Evolutionary conservation across 192 early-diverging fungal species (phyloP), one percentile per base, ranked within the genome.

Genomic region (Podochytrium sp.): DNA sequence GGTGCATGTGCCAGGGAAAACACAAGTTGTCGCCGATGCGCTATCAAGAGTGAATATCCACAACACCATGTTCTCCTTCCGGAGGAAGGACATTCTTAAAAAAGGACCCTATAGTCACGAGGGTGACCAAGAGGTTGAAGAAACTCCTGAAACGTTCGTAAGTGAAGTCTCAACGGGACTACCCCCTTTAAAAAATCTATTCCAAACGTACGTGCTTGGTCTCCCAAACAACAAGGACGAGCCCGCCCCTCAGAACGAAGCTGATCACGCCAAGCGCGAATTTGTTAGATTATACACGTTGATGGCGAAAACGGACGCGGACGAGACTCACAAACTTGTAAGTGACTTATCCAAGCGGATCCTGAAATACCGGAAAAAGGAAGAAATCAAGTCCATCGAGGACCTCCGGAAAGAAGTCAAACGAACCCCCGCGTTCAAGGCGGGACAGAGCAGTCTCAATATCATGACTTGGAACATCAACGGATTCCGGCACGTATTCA

Each of bases 1-100:
- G 7, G n/a, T 57, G 10, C 52, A 71, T 37, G 68, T 58, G 18
- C 34, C 68, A 32, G 68, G 49, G 6, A 53, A 57, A 57, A 55
- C 12, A 4, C 27, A 55, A 27, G 51, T 71, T 57, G 51, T 23
- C 27, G 27, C 55, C 0, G 53, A 71, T 38, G 7, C 37, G 12
- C 14, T 71, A 37, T 58, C 55, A 33, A 53, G 55, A 57, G 27
- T 71, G 27, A 6, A 27, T 37, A 20, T n/a, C 12, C 16, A 71
- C 20, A 47, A 47, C 43, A 47, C 43, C 7, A 20, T 7, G 20
- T 18, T 58, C 0, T 29, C 18, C 14, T 20, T 29, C 3, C 70
- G n/a, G 35, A 35, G 53, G 23, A 52, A 47, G 4, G 42, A 35
- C 16, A 42, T 10, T 51, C 49, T 50, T 10, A 23, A 23, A 58